Evolutionary conservation across 2,329 filamentous ascomycete genomes (phyloP), one percentile per base, ranked within the genome.

Genomic region (Botrytis cinerea): DNA sequence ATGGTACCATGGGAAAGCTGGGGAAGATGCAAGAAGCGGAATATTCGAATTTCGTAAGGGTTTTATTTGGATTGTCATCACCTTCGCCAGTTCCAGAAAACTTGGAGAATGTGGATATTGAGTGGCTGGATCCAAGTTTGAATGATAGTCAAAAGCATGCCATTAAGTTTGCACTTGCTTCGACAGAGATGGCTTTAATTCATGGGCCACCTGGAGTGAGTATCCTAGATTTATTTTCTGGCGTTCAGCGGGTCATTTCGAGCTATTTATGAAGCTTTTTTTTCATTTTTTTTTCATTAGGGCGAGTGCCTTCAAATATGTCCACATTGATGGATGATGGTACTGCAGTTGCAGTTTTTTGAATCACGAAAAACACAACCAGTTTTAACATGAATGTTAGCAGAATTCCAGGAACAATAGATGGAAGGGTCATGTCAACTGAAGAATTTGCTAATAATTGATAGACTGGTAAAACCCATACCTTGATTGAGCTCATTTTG

Each of bases 401-500:
- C 20, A 54, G 14, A 32, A 68, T 57, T 16, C 10, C 2, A 22
- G 8, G 46, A 22, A 43, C 1, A 6, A 43, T 20, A 32, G 9
- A n/a, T 4, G 6, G 48, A 43, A 38, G 5, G 43, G 9, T 3
- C 10, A 48, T 38, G 32, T n/a, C 45, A 3, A 5, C 14, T 38
- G 25, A 57, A 8, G 18, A 43, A 14, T 8, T 68, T 57, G 28
- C 66, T 68, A 43, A 68, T 22, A 35, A 43, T 66, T 20, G 1
- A 68, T 28, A 91, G 86, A 99, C 96, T 0, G 96, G 96, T 67
- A 99, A 99, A 82, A 99, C 96, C 0, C 95, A 98, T 81, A 98
- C 96, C 0, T 84, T 99, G 57, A 95, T 99, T 74, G 96, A 99
- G 82, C 86, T 99, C 20, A 97, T 99, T 75, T 86, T 97, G n/a